Percentiles rank a stretch among this genome's conserved stretches.
These are phyloP conservation scores for Sphagnum magellanicum DNA, from an alignment of 228 moss, liverwort and hornwort species.

Conservation along the genomic window DNA sequence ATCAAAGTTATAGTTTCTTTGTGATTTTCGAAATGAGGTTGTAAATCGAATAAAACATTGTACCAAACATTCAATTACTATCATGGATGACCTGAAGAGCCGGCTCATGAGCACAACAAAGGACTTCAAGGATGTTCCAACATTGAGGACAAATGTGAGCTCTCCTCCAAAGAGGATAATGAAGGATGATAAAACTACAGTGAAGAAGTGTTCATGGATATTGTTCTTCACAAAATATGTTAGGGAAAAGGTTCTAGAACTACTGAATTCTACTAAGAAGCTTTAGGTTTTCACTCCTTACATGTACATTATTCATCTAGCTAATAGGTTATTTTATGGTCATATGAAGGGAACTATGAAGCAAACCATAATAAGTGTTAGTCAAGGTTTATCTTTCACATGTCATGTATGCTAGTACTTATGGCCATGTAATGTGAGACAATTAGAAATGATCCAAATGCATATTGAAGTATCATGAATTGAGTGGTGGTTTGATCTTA, in stretches of 20 bases:
- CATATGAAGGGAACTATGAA: background rate
- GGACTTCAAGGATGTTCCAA: background rate
- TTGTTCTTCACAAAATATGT: slow-evolving; percentile 37
- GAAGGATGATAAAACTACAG: slow-evolving; percentile 16
- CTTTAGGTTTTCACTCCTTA: slow-evolving; percentile 28
- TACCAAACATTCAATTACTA: background rate
- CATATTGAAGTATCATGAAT: background rate
- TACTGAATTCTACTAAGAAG: slow-evolving; percentile 33
- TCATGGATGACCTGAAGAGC: background rate
- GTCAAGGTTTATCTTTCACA: background rate
- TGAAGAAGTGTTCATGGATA: slow-evolving; percentile 45
- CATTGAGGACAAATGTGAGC: slow-evolving; percentile 77
- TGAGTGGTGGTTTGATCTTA: background rate
- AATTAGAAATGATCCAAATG: background rate
- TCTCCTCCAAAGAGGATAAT: background rate
- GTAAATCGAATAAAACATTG: slow-evolving; percentile 65
- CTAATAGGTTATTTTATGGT: background rate
- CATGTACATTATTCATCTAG: background rate
- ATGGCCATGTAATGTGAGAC: background rate
- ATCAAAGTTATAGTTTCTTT: slow-evolving; percentile 75
- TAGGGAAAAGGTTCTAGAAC: slow-evolving; percentile 15
- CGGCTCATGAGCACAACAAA: slow-evolving; percentile 87
- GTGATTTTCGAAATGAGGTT: slow-evolving; percentile 74
- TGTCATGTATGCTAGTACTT: background rate
- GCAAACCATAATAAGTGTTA: background rate